phyloP scores from a whole-genome alignment of 1,139 yeast species.

The Yamadazyma oceani region DNA sequence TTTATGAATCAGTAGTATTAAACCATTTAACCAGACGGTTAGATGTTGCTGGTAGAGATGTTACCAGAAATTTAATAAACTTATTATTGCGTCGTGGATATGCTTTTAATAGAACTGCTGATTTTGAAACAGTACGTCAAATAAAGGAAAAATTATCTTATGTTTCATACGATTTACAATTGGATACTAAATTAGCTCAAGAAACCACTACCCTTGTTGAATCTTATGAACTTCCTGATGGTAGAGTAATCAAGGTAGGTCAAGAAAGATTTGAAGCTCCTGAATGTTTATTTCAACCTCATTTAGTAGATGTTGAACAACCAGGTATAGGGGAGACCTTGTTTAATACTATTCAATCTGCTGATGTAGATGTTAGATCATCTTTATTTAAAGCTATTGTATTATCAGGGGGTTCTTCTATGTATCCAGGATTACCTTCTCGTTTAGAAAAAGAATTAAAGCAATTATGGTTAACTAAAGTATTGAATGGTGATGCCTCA shows the following conservation, averaged over 20 bases:
- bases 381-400: slow-evolving; percentile 90
- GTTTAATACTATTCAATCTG: slow-evolving; percentile 89
- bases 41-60: slow-evolving; percentile 98
- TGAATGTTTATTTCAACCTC: slow-evolving; percentile 96
- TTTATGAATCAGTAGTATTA: slow-evolving; percentile 91
- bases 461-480: slow-evolving; percentile 91
- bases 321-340: slow-evolving; percentile 94
- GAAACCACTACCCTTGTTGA: slow-evolving; percentile 95
- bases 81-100: slow-evolving; percentile 92
- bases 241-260: slow-evolving; percentile 90
- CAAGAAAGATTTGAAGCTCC: slow-evolving; percentile 98
- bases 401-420: slow-evolving; percentile 93
- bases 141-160: slow-evolving; percentile 95
- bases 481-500: slow-evolving; percentile 81
- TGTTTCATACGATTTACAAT: slow-evolving; percentile 88
- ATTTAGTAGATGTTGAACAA: slow-evolving; percentile 94
- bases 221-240: slow-evolving; percentile 92
- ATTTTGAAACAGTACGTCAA: slow-evolving; percentile 96
- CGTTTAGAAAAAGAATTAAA: slow-evolving; percentile 93
- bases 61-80: slow-evolving; percentile 89
- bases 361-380: slow-evolving; percentile 90
- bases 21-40: slow-evolving; percentile 89
- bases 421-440: slow-evolving; percentile 98
- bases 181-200: slow-evolving; percentile 82
- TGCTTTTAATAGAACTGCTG: slow-evolving; percentile 97